phyloP scores from a whole-genome alignment of 768 basidiomycete species.

The Trametes punicea region DNA sequence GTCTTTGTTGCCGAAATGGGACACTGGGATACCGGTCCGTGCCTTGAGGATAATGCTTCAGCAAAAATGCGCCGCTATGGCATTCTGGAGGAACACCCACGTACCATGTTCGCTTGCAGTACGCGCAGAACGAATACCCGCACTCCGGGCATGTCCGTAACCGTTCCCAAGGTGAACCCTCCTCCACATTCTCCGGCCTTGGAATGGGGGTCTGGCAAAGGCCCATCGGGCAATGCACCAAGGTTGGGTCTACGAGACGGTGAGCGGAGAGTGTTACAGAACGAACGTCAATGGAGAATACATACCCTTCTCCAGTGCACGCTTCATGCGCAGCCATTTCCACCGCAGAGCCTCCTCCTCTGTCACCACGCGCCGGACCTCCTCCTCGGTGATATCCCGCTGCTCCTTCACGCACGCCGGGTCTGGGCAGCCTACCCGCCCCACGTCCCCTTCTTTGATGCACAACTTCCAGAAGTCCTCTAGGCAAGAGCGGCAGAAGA shows the following conservation, averaged over 20 bases:
- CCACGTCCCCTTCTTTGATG: constrained; percentile 75
- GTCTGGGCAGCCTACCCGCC: constrained; percentile 77
- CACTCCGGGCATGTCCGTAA: constrained; percentile 72
- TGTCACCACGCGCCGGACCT: constrained; percentile 68
- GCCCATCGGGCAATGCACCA: constrained; percentile 75
- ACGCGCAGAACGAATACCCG: constrained; percentile 76
- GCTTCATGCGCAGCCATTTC: constrained; percentile 74
- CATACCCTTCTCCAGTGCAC: constrained; percentile 67
- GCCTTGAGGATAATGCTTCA: constrained; percentile 46
- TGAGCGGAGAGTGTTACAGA: not conserved
- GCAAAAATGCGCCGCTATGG: not conserved
- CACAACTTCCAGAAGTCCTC: constrained; percentile 80
- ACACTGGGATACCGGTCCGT: constrained; percentile 74
- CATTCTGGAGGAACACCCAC: constrained; percentile 17
- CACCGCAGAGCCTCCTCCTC: constrained; percentile 66
- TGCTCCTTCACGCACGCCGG: constrained; percentile 68
- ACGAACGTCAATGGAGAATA: not conserved
- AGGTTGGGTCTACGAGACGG: constrained; percentile 58
- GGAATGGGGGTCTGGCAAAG: constrained; percentile 81
- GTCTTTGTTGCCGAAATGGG: constrained; percentile 63
- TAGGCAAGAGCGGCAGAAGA: constrained; percentile 82
- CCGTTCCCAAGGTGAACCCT: constrained; percentile 67
- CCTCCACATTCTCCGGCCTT: constrained; percentile 46
- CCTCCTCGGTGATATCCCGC: constrained; percentile 61
- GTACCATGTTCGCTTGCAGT: constrained; percentile 80